Evolutionary conservation across 176 grass and related monocot genomes (phyloP), one percentile per base, ranked within the genome.

Genomic region (Eragrostis nindensis): DNA sequence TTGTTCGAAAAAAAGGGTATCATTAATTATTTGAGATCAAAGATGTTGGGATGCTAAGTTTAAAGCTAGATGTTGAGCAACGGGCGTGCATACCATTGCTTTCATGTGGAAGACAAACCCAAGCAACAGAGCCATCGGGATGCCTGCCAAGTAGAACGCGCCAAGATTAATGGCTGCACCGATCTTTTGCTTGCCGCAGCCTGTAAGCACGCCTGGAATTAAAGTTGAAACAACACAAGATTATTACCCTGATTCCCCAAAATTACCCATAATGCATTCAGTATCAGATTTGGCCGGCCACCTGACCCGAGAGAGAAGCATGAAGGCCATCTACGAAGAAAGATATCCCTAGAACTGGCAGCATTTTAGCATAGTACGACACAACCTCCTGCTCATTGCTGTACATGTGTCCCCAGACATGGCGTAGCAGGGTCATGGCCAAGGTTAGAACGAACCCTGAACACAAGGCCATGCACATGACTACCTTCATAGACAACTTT

Each of bases 71-170:
- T 6, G 10, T 42, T 44, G 19, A 22, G 8, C 12, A 30, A 13
- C 29, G 2, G 16, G 48, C 11, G 1, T 18, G 48, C 48, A 18
- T 66, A 79, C 83, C 83, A 84, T 76, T 76, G 71, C 82, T 22
- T 84, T 84, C 2, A 84, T 62, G 27, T 76, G 72, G 49, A 84
- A 44, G 39, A 32, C 26, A 8, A 84, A 84, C 0, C 72, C 82
- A 18, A 76, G 82, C 11, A 84, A 14, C 12, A 59, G 49, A 1
- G 72, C 71, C 82, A 84, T 59, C 3, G 82, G 82, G 22, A 76
- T 84, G 7, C 82, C 72, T 7, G 36, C 0, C 19, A 84, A 15
- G 72, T 84, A 84, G 62, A 84, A 84, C 3, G 82, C 72, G 0
- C 62, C 62, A 16, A 76, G 82, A 22, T 84, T 84, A 5, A 84